These are phyloP conservation scores for Mortierella sp. DNA, from an alignment of 371 early-diverging fungal species.

Conservation along the genomic window DNA sequence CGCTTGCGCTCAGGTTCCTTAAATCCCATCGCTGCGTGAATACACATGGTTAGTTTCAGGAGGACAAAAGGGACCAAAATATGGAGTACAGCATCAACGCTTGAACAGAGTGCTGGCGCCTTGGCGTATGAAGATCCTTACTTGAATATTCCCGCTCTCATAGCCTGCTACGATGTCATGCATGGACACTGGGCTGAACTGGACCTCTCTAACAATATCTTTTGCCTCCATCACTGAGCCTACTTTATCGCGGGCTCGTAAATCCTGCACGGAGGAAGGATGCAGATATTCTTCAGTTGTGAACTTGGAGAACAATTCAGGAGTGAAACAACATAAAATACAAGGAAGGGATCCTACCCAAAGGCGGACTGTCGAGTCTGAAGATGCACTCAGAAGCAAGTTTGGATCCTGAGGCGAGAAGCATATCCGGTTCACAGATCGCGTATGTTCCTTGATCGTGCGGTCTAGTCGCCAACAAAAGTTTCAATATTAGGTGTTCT, in stretches of 20 bases:
- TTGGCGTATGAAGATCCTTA: constrained; percentile 9
- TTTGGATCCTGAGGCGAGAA: constrained; percentile 80
- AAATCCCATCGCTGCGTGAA: constrained; percentile 81
- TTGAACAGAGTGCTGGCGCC: neutral
- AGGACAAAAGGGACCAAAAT: too few species aligned
- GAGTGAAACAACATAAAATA: neutral
- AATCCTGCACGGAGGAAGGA: constrained; percentile 64
- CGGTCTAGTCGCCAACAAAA: constrained; percentile 59
- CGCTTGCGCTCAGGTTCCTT: constrained; percentile 71
- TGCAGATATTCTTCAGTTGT: neutral
- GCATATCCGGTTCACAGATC: constrained; percentile 84
- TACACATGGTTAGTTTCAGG: neutral
- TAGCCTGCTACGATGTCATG: constrained; percentile 87
- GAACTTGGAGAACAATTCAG: neutral
- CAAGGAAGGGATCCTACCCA: constrained; percentile 68
- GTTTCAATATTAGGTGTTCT: too few species aligned
- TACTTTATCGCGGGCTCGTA: constrained; percentile 68
- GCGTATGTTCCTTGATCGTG: constrained; percentile 79
- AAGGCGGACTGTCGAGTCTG: constrained; percentile 83
- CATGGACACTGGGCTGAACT: constrained; percentile 74
- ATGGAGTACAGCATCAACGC: too few species aligned
- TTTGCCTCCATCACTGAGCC: constrained; percentile 78
- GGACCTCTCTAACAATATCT: constrained; percentile 88
- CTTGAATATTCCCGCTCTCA: constrained; percentile 90
- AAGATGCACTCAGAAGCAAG: constrained; percentile 81